These are phyloP conservation scores for Sphaerulina populicola DNA, from an alignment of 2,329 filamentous ascomycete species.

Conservation along the genomic window DNA sequence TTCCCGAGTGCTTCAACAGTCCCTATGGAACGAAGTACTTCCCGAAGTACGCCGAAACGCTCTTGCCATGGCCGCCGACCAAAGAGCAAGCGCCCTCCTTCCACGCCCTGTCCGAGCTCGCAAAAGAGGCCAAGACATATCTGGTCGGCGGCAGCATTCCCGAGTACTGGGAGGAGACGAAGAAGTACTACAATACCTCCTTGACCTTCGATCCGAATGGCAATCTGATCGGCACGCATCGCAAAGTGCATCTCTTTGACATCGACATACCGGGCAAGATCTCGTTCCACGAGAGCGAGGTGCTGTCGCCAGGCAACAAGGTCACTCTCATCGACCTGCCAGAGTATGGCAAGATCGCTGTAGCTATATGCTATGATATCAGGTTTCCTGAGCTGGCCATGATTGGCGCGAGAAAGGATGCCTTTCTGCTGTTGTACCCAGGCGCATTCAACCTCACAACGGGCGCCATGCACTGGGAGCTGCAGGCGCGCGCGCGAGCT, in stretches of 20 bases:
- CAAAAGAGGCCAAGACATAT: conserved; percentile 68
- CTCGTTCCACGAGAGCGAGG: conserved; percentile 80
- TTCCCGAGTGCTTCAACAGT: conserved; percentile 98
- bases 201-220: conserved; percentile 74
- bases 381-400: conserved; percentile 91
- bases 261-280: conserved; percentile 97
- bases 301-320: conserved; percentile 75
- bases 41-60: conserved; percentile 79
- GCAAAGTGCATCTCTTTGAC: conserved; percentile 95
- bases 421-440: conserved; percentile 82
- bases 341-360: conserved; percentile 74
- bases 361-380: conserved; percentile 96
- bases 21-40: conserved; percentile 92
- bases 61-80: conserved; percentile 68
- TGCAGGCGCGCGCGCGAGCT: conserved; percentile 73
- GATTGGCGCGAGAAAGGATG: conserved; percentile 76
- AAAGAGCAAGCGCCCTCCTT: conserved; percentile 67
- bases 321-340: conserved; percentile 79
- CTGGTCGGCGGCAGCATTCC: conserved; percentile 89
- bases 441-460: conserved; percentile 97
- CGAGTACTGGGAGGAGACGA: conserved; percentile 58
- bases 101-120: conserved; percentile 73
- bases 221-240: conserved; percentile 72
- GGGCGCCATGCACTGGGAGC: conserved; percentile 80
- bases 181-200: conserved; percentile 83